Evolutionary conservation across 495 filamentous ascomycete genomes (phyloP).

Genomic region (Glutinoglossum americanum): DNA sequence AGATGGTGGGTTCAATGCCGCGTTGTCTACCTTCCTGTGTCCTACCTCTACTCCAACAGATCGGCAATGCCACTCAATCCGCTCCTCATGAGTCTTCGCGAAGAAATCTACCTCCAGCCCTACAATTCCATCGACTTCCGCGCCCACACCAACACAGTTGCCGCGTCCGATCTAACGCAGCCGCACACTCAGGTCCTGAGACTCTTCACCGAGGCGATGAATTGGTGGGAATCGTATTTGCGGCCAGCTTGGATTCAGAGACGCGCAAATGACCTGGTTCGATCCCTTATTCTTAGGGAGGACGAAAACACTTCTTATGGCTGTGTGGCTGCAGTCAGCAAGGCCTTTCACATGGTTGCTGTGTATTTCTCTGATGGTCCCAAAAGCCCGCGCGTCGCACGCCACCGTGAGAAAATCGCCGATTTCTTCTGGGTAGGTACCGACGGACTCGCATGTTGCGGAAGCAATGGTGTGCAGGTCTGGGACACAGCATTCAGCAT

Average conservation of each 20-base stretch:
- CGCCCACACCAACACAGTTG: background rate
- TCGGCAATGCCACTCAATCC: background rate
- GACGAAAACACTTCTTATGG: background rate
- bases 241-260: background rate
- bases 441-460: background rate
- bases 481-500: background rate
- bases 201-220: background rate
- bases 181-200: background rate
- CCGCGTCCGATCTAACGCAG: background rate
- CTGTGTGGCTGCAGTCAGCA: background rate
- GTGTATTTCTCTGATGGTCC: background rate
- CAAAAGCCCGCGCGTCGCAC: background rate
- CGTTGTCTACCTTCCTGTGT: conserved; percentile 1
- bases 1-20: conserved; percentile 1
- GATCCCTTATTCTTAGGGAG: background rate
- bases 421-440: background rate
- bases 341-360: background rate
- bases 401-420: background rate
- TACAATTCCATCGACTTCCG: background rate
- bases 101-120: background rate
- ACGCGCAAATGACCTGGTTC: background rate
- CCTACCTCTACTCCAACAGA: conserved; percentile 1
- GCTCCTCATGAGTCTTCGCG: background rate
- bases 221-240: background rate
- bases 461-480: background rate